phyloP scores from a whole-genome alignment of 108 stramenopile species.

The Cyclotella sp. region DNA sequence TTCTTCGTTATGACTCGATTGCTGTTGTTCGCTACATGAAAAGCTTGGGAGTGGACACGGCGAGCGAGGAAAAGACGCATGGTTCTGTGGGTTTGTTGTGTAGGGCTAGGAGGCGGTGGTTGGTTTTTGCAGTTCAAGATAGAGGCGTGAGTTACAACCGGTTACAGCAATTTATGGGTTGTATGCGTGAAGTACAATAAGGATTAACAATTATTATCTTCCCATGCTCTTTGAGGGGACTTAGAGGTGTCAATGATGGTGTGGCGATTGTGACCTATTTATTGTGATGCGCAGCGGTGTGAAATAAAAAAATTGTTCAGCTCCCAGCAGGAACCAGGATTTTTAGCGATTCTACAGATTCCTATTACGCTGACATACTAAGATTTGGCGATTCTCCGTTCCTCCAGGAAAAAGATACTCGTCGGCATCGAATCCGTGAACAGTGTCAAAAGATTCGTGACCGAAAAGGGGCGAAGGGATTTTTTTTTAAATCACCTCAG shows the following conservation, averaged over 20 bases:
- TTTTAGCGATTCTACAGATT: too few relatives aligned
- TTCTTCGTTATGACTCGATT: background rate
- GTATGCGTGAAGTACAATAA: too few relatives aligned
- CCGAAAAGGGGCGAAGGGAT: background rate
- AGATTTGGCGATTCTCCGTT: too few relatives aligned
- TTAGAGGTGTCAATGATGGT: background rate
- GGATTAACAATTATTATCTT: too few relatives aligned
- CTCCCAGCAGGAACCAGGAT: too few relatives aligned
- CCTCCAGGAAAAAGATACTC: conserved; percentile 7
- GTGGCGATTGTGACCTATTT: too few relatives aligned
- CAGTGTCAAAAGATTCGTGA: conserved; percentile 11
- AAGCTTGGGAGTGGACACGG: conserved; percentile 14
- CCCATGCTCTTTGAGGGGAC: too few relatives aligned
- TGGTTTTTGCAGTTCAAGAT: background rate
- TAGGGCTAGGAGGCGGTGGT: background rate
- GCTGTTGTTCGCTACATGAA: background rate
- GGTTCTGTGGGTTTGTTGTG: background rate
- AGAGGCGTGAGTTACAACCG: background rate
- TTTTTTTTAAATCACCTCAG: too few relatives aligned
- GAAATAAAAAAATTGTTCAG: too few relatives aligned
- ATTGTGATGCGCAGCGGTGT: too few relatives aligned
- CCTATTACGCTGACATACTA: too few relatives aligned
- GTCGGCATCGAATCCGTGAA: conserved; percentile 17
- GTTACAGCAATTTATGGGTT: background rate
- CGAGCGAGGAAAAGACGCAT: conserved; percentile 27